These are phyloP conservation scores for Xylaria sp. DNA, from an alignment of 2,329 filamentous ascomycete species.

Conservation along the genomic window DNA sequence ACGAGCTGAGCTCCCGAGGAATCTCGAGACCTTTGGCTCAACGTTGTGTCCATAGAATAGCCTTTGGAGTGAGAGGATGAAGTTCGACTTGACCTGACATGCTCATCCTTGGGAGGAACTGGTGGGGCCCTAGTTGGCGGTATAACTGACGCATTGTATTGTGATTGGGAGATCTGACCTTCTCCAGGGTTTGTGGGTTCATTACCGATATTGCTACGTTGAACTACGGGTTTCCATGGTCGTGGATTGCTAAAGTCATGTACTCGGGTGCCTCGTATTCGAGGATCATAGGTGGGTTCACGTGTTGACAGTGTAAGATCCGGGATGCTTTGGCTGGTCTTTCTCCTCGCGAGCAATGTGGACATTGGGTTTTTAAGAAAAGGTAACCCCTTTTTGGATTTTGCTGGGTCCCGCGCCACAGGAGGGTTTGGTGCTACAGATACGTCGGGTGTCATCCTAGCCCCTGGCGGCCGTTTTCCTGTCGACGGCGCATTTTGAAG, in stretches of 20 bases:
- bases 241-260: slow-evolving; percentile 74
- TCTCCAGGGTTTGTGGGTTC: slow-evolving; percentile 38
- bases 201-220: slow-evolving; percentile 41
- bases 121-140: slow-evolving; percentile 47
- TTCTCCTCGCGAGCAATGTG: slow-evolving; percentile 66
- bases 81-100: slow-evolving; percentile 43
- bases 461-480: slow-evolving; percentile 57
- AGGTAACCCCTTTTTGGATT: slow-evolving; percentile 64
- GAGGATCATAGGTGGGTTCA: slow-evolving; percentile 67
- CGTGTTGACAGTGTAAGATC: slow-evolving; percentile 57
- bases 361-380: slow-evolving; percentile 71
- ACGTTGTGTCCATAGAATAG: slow-evolving; percentile 43
- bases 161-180: slow-evolving; percentile 37
- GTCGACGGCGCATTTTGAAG: slow-evolving; percentile 52
- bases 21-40: slow-evolving; percentile 40
- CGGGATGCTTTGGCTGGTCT: slow-evolving; percentile 60
- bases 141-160: slow-evolving; percentile 7
- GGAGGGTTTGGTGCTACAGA: slow-evolving; percentile 47
- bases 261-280: slow-evolving; percentile 70
- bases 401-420: slow-evolving; percentile 53
- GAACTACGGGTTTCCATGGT: slow-evolving; percentile 53
- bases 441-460: slow-evolving; percentile 54
- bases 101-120: slow-evolving; percentile 54
- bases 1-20: slow-evolving; percentile 27
- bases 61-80: slow-evolving; percentile 51